Base-by-base conservation (phyloP, 345 rosid genomes). In the Brassica carinata region DNA sequence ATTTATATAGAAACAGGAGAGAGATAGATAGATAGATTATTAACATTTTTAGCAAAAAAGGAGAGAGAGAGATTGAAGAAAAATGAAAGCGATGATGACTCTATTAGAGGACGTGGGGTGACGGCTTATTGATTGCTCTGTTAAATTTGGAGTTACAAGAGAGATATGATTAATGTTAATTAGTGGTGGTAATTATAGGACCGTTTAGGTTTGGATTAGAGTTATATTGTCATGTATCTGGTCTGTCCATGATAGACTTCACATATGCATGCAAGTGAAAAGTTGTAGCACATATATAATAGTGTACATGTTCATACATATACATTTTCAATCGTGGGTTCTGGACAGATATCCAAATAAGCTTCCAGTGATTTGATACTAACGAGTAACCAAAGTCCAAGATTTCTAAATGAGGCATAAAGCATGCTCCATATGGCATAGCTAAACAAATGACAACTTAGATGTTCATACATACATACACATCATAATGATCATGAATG, bases 131-230 rank as follows among this genome's bases (percentile, higher is more conserved):
- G 79, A 80, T 80, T 51, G 71, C 31, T 23, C 11, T 69, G 61
- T 69, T 69, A 69, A 53, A 63, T 75, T 80, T 69, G 79, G 80
- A 80, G 83, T 80, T 80, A 80, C 83, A 71, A 80, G 76, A 74
- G 57, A 74, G 40, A 64, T 75, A 71, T 80, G 79, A 70, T 80
- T 80, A 80, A 69, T 80, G 83, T 7, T 80, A 64, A 80, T 80
- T 75, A 70, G 76, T 80, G 83, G 76, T 80, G 83, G 79, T 64
- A 14, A 75, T 75, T 27, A 70, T 75, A 69, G 72, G 68, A 53
- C 15, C 76, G 76, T 81, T 81, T 81, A 64, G 76, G 40, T 70
- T 81, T 81, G 77, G 83, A 81, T 81, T 81, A 81, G 80, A 70
- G 72, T 80, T 70, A 68, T 64, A 72, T 74, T 80, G 2, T 69